Percentiles rank a stretch among this genome's conserved stretches.
These are phyloP conservation scores for Saturnispora halmiae DNA, from an alignment of 805 yeast genomes.

Conservation along the genomic window DNA sequence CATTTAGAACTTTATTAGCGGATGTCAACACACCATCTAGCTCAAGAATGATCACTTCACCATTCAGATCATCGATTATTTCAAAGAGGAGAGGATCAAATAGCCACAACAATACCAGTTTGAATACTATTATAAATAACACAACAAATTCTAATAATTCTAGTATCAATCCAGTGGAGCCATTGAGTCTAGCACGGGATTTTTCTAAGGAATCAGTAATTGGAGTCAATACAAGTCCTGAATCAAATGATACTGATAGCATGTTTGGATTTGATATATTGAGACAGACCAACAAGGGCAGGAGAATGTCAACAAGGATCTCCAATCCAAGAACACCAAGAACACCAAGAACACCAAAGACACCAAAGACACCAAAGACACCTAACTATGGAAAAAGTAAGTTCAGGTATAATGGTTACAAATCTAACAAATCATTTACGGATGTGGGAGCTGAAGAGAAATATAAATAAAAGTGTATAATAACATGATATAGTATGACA, in stretches of 20 bases:
- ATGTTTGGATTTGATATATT: slow-evolving; percentile 38
- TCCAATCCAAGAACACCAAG: slow-evolving; percentile 17
- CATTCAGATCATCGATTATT: slow-evolving; percentile 8
- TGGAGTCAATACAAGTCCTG: not conserved
- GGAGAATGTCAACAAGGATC: slow-evolving; percentile 25
- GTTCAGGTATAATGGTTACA: slow-evolving; percentile 12
- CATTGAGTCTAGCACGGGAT: slow-evolving; percentile 12
- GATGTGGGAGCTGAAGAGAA: not conserved
- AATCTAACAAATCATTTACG: slow-evolving; percentile 3
- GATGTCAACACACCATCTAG: slow-evolving; percentile 16
- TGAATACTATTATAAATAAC: too few relatives aligned
- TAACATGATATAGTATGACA: not conserved
- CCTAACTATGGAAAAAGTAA: slow-evolving; percentile 11
- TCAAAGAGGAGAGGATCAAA: not conserved
- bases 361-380: slow-evolving; percentile 19
- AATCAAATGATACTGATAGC: slow-evolving; percentile 29
- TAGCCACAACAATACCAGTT: not conserved
- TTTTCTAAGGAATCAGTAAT: slow-evolving; percentile 13
- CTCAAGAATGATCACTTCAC: slow-evolving; percentile 11
- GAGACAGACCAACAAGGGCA: slow-evolving; percentile 30
- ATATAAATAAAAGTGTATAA: not conserved
- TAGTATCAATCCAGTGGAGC: slow-evolving; percentile 14
- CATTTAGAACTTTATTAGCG: slow-evolving; percentile 45
- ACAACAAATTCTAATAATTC: not conserved
- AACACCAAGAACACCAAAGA: slow-evolving; percentile 22